phyloP scores from a whole-genome alignment of 176 grass and related monocot species.

The Cenchrus fungigraminus region DNA sequence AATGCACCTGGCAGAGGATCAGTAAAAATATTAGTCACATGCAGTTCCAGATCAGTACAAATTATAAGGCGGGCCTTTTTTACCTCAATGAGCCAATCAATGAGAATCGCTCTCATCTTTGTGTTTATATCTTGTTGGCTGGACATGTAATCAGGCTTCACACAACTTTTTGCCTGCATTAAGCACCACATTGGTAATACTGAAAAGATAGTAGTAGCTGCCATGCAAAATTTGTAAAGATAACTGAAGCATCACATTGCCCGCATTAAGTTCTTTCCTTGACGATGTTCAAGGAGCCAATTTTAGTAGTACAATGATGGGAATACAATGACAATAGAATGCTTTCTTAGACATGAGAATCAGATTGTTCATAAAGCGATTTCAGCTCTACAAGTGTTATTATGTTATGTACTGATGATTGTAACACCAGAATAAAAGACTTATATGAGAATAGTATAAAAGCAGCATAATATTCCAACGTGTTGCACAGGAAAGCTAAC shows the following conservation, averaged over 20 bases:
- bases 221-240: not conserved
- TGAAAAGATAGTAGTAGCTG: conserved; percentile 27
- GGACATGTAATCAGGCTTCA: conserved; percentile 77
- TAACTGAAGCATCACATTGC: not conserved
- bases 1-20: conserved; percentile 70
- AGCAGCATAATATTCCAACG: conserved; percentile 11
- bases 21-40: conserved; percentile 26
- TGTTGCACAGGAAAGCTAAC: conserved; percentile 1
- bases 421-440: not conserved
- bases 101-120: conserved; percentile 92
- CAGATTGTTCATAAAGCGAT: not conserved
- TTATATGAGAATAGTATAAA: not conserved
- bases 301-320: conserved; percentile 12
- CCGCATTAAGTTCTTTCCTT: not conserved
- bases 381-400: not conserved
- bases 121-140: conserved; percentile 79
- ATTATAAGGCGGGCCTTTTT: conserved; percentile 6
- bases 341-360: not conserved
- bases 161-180: conserved; percentile 65
- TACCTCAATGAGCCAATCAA: conserved; percentile 96
- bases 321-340: not conserved
- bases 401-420: conserved; percentile 10
- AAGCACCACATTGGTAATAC: conserved; percentile 29
- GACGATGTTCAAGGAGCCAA: not conserved
- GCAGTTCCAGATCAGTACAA: not conserved